phyloP scores from a whole-genome alignment of 352 stramenopile species.

The Sclerospora graminicola region DNA sequence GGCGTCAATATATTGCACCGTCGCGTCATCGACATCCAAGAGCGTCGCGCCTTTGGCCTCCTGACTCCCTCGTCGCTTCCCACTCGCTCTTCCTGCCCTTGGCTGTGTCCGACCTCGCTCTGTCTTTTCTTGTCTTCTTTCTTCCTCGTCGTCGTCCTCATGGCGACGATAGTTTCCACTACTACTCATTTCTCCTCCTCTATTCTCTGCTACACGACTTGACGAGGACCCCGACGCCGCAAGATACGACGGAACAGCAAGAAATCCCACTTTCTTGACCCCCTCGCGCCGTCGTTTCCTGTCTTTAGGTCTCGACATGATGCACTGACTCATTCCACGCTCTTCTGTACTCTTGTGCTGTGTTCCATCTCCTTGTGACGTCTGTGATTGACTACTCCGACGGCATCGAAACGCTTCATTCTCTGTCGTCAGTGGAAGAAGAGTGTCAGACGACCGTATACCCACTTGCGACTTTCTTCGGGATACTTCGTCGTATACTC shows the following conservation, averaged over 20 bases:
- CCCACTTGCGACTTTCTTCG: conserved; percentile 21
- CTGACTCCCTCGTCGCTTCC: conserved; percentile 7
- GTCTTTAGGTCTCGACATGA: conserved; percentile 7
- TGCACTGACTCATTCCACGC: not conserved
- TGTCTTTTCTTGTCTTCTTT: conserved; percentile 12
- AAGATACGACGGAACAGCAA: conserved; percentile 3
- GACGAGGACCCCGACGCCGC: conserved; percentile 6
- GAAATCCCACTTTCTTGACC: conserved; percentile 21
- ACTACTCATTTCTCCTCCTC: conserved; percentile 7
- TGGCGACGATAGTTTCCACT: conserved; percentile 6
- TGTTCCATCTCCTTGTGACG: not conserved
- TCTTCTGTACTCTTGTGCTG: not conserved
- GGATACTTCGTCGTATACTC: conserved; percentile 39
- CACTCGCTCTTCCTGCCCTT: conserved; percentile 10
- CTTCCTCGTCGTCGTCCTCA: conserved; percentile 9
- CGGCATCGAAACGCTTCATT: conserved; percentile 10
- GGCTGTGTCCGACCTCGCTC: conserved; percentile 9
- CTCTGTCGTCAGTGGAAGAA: conserved; percentile 2
- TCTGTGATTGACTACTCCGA: not conserved
- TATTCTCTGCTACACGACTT: conserved; percentile 4
- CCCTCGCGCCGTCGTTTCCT: conserved; percentile 16
- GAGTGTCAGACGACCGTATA: no score
- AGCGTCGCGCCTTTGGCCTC: conserved; percentile 23
- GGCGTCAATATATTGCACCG: conserved; percentile 63
- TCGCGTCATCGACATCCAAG: conserved; percentile 36